Evolutionary conservation across 441 rosid species (phyloP), one percentile per base, ranked within the genome.

Genomic region (Syzygium malaccense): DNA sequence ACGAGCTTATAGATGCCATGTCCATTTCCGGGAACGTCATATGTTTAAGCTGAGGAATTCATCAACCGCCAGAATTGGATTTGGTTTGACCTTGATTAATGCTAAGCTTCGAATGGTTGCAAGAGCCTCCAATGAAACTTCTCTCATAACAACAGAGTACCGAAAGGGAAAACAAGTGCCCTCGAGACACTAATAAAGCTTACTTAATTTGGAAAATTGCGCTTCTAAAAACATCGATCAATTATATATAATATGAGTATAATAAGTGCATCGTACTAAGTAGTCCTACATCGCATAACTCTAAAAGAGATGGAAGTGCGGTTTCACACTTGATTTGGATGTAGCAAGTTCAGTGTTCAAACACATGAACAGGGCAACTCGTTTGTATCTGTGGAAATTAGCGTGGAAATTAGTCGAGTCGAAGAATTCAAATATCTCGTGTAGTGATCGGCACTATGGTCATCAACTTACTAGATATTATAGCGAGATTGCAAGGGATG

Each of bases 101-200:
- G 80, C 28, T 19, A 41, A 23, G 48, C 80, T 9, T 71, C 28
- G 0, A 19, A 48, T 33, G 48, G 26, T 6, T 71, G 80, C 28
- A 71, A 71, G 49, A 41, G 26, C 49, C 25, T 71, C 49, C 80
- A 33, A 11, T 71, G 26, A 71, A 6, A 41, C 45, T 41, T 41
- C 45, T 18, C 78, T 32, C 12, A 37, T 8, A 2, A 32, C 25
- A 1, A 20, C 0, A 45, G 45, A 33, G 14, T 33, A 33, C 2
- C 3, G 4, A 68, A 19, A 18, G 25, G 79, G 25, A 19, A 33
- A 68, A 68, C 10, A 26, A 68, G 41, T 33, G 23, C 20, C 48
- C 23, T 33, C 14, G 2, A 19, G 48, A 8, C 26, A 33, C 25
- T 68, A 7, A 18, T 9, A 7, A 2, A 2, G 45, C 2, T 0